Conservation (phyloP, 2,329 filamentous ascomycete species). For the Stagonosporopsis vannaccii region DNA sequence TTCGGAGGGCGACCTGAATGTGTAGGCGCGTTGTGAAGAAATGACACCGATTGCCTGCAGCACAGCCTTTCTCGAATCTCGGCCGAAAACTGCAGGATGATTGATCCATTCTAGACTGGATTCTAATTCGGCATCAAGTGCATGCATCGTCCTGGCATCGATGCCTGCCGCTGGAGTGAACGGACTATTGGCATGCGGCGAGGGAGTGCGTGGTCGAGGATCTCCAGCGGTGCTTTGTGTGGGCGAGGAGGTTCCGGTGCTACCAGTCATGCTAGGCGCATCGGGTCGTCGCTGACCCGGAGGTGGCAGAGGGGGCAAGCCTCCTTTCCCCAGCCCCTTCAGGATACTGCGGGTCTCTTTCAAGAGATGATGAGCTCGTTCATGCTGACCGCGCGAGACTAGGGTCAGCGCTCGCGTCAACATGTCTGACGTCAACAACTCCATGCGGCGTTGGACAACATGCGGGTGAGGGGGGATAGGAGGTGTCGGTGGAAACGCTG, state of each 20-base stretch:
- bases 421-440: conserved; percentile 97
- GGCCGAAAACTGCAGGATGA: conserved; percentile 91
- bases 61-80: conserved; percentile 93
- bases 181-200: conserved; percentile 52
- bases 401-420: conserved; percentile 89
- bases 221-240: conserved; percentile 48
- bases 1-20: conserved; percentile 89
- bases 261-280: conserved; percentile 50
- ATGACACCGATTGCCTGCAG: conserved; percentile 97
- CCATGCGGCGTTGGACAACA: conserved; percentile 96
- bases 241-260: conserved; percentile 48
- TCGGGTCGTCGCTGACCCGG: conserved; percentile 53
- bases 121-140: conserved; percentile 90
- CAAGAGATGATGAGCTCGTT: conserved; percentile 89
- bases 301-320: conserved; percentile 85
- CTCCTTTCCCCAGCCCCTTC: conserved; percentile 94
- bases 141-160: conserved; percentile 79
- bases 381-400: conserved; percentile 89
- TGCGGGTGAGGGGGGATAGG: conserved; percentile 94
- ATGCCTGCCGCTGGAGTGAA: conserved; percentile 75
- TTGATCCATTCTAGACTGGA: conserved; percentile 95
- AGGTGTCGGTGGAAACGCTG: conserved; percentile 61
- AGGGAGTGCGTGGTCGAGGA: conserved; percentile 46
- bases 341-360: conserved; percentile 94
- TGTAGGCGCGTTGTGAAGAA: conserved; percentile 90